Evolutionary conservation across 768 basidiomycete genomes (phyloP).

Genomic region (Suillus hirtellus): DNA sequence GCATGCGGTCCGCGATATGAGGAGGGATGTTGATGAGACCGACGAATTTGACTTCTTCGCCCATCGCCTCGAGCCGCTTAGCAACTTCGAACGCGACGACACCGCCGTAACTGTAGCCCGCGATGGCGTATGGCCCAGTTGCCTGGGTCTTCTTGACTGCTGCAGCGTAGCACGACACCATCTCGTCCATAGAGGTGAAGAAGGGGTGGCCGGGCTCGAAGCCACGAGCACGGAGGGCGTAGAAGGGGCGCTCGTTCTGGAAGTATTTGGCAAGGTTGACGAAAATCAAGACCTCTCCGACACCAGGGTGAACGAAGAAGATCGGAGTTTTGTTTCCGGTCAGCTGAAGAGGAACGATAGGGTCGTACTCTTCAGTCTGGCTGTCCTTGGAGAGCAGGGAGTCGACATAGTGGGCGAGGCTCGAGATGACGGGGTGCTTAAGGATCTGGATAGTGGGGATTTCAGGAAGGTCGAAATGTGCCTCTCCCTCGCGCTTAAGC

Average conservation of each 20-base stretch:
- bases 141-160: slow-evolving; percentile 33
- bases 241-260: slow-evolving; percentile 39
- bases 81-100: slow-evolving; percentile 39
- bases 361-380: slow-evolving; percentile 34
- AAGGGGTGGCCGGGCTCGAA: slow-evolving; percentile 36
- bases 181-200: slow-evolving; percentile 34
- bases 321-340: slow-evolving; percentile 42
- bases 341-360: slow-evolving; percentile 41
- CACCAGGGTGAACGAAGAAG: slow-evolving; percentile 46
- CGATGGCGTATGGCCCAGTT: slow-evolving; percentile 36
- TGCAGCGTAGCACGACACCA: slow-evolving; percentile 33
- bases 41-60: slow-evolving; percentile 33
- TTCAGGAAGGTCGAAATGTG: slow-evolving; percentile 29
- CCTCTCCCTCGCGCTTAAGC: slow-evolving; percentile 30
- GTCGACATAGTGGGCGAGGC: slow-evolving; percentile 32
- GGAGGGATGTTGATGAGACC: slow-evolving; percentile 40
- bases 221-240: slow-evolving; percentile 40
- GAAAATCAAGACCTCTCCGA: slow-evolving; percentile 43
- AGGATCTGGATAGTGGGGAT: slow-evolving; percentile 42
- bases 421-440: slow-evolving; percentile 33
- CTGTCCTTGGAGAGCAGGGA: slow-evolving; percentile 26
- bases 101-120: slow-evolving; percentile 41
- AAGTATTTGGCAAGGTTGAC: slow-evolving; percentile 43
- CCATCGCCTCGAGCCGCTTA: slow-evolving; percentile 30
- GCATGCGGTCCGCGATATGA: slow-evolving; percentile 41